phyloP scores from a whole-genome alignment of 805 yeast species.

The Lachancea quebecensis region DNA sequence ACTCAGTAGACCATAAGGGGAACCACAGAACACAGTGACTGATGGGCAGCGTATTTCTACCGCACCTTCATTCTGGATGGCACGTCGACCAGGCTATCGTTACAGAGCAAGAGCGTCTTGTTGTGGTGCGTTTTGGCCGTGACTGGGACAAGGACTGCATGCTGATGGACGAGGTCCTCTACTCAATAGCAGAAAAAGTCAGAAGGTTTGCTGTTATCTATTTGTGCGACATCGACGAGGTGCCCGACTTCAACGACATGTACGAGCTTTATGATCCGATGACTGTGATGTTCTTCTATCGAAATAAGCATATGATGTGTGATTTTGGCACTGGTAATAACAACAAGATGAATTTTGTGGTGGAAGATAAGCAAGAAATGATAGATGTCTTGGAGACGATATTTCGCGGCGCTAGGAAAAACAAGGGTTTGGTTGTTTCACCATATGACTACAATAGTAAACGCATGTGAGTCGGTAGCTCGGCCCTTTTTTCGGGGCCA shows the following conservation, averaged over 20 bases:
- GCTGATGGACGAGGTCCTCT: slow-evolving; percentile 84
- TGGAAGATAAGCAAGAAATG: slow-evolving; percentile 78
- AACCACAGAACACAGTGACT: too few relatives aligned
- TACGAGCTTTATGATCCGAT: slow-evolving; percentile 64
- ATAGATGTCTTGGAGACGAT: slow-evolving; percentile 86
- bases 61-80: slow-evolving; percentile 83
- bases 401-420: slow-evolving; percentile 86
- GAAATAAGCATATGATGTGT: slow-evolving; percentile 96
- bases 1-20: background rate
- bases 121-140: slow-evolving; percentile 81
- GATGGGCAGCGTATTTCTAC: slow-evolving; percentile 79
- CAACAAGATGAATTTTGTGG: slow-evolving; percentile 79
- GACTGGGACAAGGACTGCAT: slow-evolving; percentile 73
- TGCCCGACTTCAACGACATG: slow-evolving; percentile 74
- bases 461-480: slow-evolving; percentile 12
- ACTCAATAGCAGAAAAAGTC: slow-evolving; percentile 71
- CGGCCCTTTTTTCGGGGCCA: background rate
- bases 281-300: slow-evolving; percentile 87
- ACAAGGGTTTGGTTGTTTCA: slow-evolving; percentile 82
- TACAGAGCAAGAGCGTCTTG: slow-evolving; percentile 85
- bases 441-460: slow-evolving; percentile 60
- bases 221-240: slow-evolving; percentile 81
- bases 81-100: slow-evolving; percentile 97
- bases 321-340: slow-evolving; percentile 98
- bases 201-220: slow-evolving; percentile 84